Evolutionary conservation across 139 green algal species (phyloP), one percentile per base, ranked within the genome.

Genomic region (Picochlorum costavermella): DNA sequence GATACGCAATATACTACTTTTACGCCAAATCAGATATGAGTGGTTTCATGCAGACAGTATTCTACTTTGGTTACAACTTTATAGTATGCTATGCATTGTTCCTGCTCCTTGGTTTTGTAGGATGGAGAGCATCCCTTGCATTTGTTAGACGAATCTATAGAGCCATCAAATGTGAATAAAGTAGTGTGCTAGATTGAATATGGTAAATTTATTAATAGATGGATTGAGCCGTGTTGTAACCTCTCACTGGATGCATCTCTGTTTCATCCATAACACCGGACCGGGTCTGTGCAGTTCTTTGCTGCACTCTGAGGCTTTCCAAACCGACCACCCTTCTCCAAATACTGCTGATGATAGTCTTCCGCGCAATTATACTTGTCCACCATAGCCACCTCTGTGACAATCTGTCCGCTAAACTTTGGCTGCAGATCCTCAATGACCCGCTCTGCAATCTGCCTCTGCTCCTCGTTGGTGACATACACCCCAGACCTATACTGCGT

Each of bases 1-100:
- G 69, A 10, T 99, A 98, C 84, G 96, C 83, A 74, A 93, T 97
- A 74, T 99, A 98, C 83, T 98, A 97, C 69, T 98, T 92, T 79
- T 82, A 83, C 9, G 77, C 81, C 6, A 80, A 87, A 16, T 88
- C 70, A n/a, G 83, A 95, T 72, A 96, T 96, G 89, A 77, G 56
- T 45, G 89, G 86, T 14, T 78, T 93, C 53, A 86, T 93, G 82
- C 60, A 92, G 77, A 81, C 83, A 6, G 73, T 68, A 36, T 95
- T 95, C 69, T 94, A 89, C 75, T 95, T 95, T 65, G 86, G 88
- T 25, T 95, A 95, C 80, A 95, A 88, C 71, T 36, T 58, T 33
- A 80, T 88, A 59, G 84, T 86, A 31, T 66, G 60, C n/a, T 66
- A 49, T 37, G 60, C 60, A n/a, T 45, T 88, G 64, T 89, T 89